These are phyloP conservation scores for Exophiala phaeomuriformis DNA, from an alignment of 2,329 filamentous ascomycete species.

Conservation along the genomic window DNA sequence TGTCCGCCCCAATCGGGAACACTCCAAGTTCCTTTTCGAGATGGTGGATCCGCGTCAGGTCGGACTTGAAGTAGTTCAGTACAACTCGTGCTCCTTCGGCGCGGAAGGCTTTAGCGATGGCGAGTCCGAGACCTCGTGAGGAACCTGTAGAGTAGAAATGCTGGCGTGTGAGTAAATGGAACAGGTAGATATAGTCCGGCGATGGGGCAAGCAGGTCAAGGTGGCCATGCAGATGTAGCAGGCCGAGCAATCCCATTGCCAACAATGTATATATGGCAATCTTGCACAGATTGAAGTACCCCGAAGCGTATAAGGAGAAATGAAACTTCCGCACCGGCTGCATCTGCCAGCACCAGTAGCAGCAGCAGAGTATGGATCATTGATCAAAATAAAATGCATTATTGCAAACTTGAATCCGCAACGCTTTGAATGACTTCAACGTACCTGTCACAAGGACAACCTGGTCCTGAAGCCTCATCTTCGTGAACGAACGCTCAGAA, in stretches of 20 bases:
- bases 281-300: background rate
- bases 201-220: background rate
- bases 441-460: constrained; percentile 20
- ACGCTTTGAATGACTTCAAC: background rate
- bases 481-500: too few species aligned
- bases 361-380: too few species aligned
- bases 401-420: background rate
- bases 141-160: constrained; percentile 7
- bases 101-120: constrained; percentile 17
- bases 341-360: too few species aligned
- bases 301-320: too few species aligned
- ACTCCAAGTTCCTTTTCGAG: constrained; percentile 12
- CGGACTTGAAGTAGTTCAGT: constrained; percentile 17
- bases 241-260: too few species aligned
- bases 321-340: background rate
- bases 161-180: background rate
- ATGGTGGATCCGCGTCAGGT: background rate
- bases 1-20: constrained; percentile 16
- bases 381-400: background rate
- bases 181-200: background rate
- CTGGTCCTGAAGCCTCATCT: constrained; percentile 18
- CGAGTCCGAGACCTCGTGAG: constrained; percentile 19
- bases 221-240: background rate
- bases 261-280: too few species aligned
- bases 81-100: constrained; percentile 14